Conservation (phyloP, 352 stramenopile genomes). For the Plasmopara halstedii region DNA sequence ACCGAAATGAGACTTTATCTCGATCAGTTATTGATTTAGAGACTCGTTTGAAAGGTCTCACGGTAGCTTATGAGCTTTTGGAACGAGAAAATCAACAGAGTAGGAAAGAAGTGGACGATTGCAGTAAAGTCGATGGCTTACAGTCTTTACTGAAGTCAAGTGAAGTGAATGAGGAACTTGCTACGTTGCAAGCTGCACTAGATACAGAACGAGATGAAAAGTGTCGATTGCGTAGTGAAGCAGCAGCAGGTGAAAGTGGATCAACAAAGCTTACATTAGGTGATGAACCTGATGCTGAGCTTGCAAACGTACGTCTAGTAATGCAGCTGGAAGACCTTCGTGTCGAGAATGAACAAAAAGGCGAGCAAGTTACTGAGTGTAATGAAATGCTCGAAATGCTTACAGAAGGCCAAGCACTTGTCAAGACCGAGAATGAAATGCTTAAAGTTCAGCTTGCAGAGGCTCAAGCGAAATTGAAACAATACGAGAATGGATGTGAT, state of each 20-base stretch:
- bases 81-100: slow-evolving; percentile 32
- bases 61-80: slow-evolving; percentile 42
- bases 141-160: neutral
- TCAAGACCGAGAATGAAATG: slow-evolving; percentile 31
- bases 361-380: slow-evolving; percentile 28
- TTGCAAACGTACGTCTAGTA: slow-evolving; percentile 13
- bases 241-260: slow-evolving; percentile 4
- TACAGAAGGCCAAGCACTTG: slow-evolving; percentile 16
- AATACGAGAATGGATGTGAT: neutral
- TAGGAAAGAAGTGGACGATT: slow-evolving; percentile 1
- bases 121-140: neutral
- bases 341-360: slow-evolving; percentile 24
- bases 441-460: slow-evolving; percentile 27
- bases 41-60: slow-evolving; percentile 36
- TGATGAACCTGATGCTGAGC: slow-evolving; percentile 18
- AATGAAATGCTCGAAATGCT: slow-evolving; percentile 37
- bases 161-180: slow-evolving; percentile 7
- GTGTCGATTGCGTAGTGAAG: slow-evolving; percentile 21
- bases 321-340: slow-evolving; percentile 27
- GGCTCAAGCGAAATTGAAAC: neutral
- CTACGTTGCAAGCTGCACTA: slow-evolving; percentile 27
- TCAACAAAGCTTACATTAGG: slow-evolving; percentile 7
- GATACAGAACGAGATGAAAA: slow-evolving; percentile 23
- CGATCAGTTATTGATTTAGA: slow-evolving; percentile 29
- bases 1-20: slow-evolving; percentile 19